Percentiles rank a stretch among this genome's conserved stretches.
Conservation (phyloP, 2,329 filamentous ascomycete species). For the Fusarium tuaranense region DNA sequence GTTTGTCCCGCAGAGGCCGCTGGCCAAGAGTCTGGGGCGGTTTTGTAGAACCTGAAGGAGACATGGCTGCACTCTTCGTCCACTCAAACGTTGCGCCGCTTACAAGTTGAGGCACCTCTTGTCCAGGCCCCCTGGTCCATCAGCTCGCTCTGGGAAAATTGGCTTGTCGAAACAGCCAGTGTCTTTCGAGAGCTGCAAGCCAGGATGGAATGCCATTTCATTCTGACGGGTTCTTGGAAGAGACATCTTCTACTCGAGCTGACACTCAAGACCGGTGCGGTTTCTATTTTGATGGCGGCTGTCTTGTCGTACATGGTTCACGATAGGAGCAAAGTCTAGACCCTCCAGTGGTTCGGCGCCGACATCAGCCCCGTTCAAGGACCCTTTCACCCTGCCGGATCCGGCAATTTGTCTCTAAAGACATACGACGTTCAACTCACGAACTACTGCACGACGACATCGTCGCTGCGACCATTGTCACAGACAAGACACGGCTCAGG, state of each 20-base stretch:
- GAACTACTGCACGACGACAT: conserved; percentile 39
- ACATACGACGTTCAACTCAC: conserved; percentile 25
- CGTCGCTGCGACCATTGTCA: conserved; percentile 35
- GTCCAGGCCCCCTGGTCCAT: conserved; percentile 3
- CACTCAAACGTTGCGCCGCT: conserved; percentile 25
- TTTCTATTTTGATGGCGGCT: conserved; percentile 15
- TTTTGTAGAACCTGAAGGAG: conserved; percentile 25
- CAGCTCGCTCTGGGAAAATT: conserved; percentile 1
- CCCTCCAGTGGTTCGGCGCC: conserved; percentile 29
- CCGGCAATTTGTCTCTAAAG: conserved; percentile 29
- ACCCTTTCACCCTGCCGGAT: conserved; percentile 27
- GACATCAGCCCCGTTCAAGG: conserved; percentile 36
- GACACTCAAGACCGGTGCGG: neutral
- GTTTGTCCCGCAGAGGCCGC: conserved; percentile 27
- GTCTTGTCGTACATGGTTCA: conserved; percentile 1
- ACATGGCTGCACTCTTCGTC: conserved; percentile 35
- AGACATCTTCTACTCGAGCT: neutral
- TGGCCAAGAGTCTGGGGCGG: conserved; percentile 33
- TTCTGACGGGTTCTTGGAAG: neutral
- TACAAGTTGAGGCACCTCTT: conserved; percentile 12
- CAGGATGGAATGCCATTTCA: conserved; percentile 10
- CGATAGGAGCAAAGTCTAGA: conserved; percentile 34
- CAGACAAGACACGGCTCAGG: conserved; percentile 34
- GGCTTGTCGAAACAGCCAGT: conserved; percentile 3
- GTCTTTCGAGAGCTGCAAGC: conserved; percentile 5